These are phyloP conservation scores for Calonectria pseudoturangicola DNA, from an alignment of 2,329 filamentous ascomycete genomes.

Conservation along the genomic window DNA sequence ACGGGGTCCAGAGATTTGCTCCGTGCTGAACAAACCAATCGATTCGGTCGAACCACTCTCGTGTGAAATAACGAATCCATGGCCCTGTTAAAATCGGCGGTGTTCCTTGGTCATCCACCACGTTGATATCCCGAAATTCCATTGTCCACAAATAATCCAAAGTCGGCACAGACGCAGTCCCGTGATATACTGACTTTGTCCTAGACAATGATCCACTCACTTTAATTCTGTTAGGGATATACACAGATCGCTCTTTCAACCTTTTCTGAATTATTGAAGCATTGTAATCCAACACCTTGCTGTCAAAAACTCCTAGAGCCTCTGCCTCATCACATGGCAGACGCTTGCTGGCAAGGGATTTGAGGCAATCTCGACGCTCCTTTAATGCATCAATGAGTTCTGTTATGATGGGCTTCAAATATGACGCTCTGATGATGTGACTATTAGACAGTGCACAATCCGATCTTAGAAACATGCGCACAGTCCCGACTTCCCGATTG, in stretches of 20 bases:
- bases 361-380: background rate
- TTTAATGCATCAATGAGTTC: background rate
- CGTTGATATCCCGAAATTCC: background rate
- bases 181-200: background rate
- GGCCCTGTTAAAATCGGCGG: background rate
- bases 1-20: background rate
- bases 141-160: background rate
- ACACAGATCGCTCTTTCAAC: background rate
- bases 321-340: background rate
- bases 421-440: fast-evolving
- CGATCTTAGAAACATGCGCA: background rate
- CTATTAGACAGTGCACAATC: background rate
- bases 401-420: background rate
- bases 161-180: background rate
- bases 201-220: background rate
- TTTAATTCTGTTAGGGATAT: background rate
- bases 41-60: background rate
- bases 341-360: background rate
- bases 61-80: fast-evolving
- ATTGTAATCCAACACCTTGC: background rate
- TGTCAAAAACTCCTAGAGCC: background rate
- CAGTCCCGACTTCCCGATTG: background rate
- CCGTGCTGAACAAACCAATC: constrained; percentile 1
- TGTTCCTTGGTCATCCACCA: background rate
- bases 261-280: background rate